phyloP scores from a whole-genome alignment of 257 asterid species.

The Solanum boliviense region DNA sequence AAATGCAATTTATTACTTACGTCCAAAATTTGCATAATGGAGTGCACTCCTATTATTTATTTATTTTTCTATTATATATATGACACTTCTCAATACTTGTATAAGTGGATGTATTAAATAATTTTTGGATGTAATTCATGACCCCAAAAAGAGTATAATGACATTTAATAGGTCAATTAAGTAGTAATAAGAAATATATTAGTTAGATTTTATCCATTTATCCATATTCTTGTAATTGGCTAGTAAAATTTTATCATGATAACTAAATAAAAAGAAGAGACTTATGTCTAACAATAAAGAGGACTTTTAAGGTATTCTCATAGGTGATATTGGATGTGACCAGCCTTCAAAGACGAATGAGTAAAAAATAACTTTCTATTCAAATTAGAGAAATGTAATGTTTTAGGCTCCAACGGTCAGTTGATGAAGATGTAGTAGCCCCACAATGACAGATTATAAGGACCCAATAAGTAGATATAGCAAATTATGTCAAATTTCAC shows the following conservation, averaged over 20 bases:
- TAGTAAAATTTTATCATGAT: too few species aligned
- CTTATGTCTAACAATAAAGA: neutral
- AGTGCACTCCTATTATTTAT: neutral
- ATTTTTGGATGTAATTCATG: neutral
- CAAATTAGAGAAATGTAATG: neutral
- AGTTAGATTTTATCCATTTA: too few species aligned
- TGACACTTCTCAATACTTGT: neutral
- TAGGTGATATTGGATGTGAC: too few species aligned
- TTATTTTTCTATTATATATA: neutral
- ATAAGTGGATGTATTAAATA: neutral
- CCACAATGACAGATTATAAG: neutral
- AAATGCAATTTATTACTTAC: neutral
- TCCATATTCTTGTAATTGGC: too few species aligned
- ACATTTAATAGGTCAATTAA: neutral
- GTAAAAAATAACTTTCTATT: too few species aligned
- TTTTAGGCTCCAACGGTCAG: neutral
- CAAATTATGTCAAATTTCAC: neutral
- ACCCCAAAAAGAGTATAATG: neutral
- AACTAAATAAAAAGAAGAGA: neutral
- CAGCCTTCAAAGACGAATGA: too few species aligned
- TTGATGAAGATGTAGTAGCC: neutral
- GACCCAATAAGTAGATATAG: neutral
- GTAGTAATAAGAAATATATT: too few species aligned
- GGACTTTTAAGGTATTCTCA: neutral
- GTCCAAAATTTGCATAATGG: neutral